Base-by-base conservation (phyloP, 2,329 filamentous ascomycete genomes). In the Penicillium sp. region DNA sequence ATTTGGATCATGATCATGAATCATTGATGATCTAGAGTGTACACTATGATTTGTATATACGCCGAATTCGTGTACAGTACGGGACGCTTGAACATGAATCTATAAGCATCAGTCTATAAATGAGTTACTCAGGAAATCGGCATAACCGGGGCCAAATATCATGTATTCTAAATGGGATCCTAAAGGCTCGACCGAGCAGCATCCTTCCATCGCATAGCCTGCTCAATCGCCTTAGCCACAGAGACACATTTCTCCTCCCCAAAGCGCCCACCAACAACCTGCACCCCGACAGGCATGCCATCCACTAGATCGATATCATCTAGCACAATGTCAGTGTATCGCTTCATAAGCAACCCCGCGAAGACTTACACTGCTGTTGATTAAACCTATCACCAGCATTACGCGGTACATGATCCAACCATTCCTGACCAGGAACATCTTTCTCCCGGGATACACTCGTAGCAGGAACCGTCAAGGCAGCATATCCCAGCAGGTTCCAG, bases 401-500 rank as follows among this genome's bases (percentile, higher is more conserved):
- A 11, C 63, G 70, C 60, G 68, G 77, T 67, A 65, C 63, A 70
- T 63, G 72, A 60, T 54, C 65, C 53, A 65, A 71, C 72, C 72
- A 77, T 11, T 69, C 66, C 6, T 66, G 27, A 43, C 68, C 54
- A 1, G 65, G 59, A 61, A 61, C 62, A 61, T 74, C 68, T 55
- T 63, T 73, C 63, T 36, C 76, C 66, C 54, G 68, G 4, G 63
- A 66, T 2, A 56, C 65, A 18, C 41, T 71, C 18, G 73, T 75
- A 2, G 64, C 69, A 18, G 75, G 73, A 50, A 77, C 56, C 24
- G 69, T 63, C 50, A 76, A 51, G 24, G 67, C 66, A 4, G 74
- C 63, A 62, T 70, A 73, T 1, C 78, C 67, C 37, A 76, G 35
- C 31, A 78, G 27, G 39, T 75, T 72, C 75, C 75, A 71, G 59